phyloP scores from a whole-genome alignment of 306 rosid genomes.

The Ziziphus jujuba region DNA sequence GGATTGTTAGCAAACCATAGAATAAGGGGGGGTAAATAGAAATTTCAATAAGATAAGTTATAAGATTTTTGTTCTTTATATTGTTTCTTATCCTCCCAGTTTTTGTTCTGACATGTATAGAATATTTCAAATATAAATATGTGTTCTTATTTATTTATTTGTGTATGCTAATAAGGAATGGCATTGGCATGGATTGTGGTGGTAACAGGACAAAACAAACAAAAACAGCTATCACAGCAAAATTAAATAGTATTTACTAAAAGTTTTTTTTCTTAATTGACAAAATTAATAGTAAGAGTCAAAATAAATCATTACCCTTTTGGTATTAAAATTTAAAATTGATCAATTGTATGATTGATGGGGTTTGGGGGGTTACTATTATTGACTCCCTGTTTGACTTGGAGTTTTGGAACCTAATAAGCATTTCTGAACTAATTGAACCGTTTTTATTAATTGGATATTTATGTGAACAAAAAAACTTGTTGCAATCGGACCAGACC shows the following conservation, averaged over 20 bases:
- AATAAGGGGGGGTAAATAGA: conserved; percentile 6
- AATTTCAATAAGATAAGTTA: conserved; percentile 3
- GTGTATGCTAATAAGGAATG: no score
- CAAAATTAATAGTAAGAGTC: neutral
- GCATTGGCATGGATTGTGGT: neutral
- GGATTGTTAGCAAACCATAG: conserved; percentile 51
- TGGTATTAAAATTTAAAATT: neutral
- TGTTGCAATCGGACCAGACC: conserved; percentile 5
- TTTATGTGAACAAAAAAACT: conserved; percentile 6
- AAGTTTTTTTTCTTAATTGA: no score
- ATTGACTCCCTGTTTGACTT: conserved; percentile 9
- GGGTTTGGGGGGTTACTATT: neutral
- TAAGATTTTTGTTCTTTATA: neutral
- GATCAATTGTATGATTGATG: neutral
- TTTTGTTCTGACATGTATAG: conserved; percentile 47
- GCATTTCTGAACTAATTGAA: neutral
- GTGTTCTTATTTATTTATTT: no score
- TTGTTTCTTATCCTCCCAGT: conserved; percentile 1
- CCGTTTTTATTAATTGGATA: neutral
- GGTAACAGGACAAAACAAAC: neutral
- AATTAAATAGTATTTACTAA: neutral
- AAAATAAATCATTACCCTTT: neutral
- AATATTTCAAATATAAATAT: conserved; percentile 34
- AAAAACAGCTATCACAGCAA: neutral
- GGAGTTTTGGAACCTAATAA: conserved; percentile 14